Percentiles rank a stretch among this genome's conserved stretches.
These are phyloP conservation scores for Monilinia aucupariae DNA, from an alignment of 2,329 filamentous ascomycete species.

Conservation along the genomic window DNA sequence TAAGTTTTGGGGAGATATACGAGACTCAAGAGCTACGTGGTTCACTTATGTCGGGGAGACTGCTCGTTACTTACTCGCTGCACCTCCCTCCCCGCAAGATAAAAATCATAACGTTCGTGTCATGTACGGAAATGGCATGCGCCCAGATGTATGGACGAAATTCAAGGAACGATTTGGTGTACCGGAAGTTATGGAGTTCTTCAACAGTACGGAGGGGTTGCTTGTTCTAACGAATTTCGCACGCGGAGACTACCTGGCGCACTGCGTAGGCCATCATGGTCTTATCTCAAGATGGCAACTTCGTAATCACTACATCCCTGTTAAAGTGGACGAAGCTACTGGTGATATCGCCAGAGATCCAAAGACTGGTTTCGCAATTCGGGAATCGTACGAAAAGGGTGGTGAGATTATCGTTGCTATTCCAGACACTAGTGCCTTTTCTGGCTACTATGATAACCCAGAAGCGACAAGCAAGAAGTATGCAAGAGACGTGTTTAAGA, in stretches of 20 bases:
- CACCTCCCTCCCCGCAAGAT: constrained; percentile 58
- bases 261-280: constrained; percentile 67
- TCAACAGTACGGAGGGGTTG: constrained; percentile 70
- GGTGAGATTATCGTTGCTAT: constrained; percentile 70
- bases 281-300: constrained; percentile 49
- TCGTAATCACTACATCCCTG: constrained; percentile 56
- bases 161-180: constrained; percentile 62
- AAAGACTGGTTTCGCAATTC: constrained; percentile 60
- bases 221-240: constrained; percentile 56
- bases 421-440: constrained; percentile 51
- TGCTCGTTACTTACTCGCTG: constrained; percentile 65
- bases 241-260: constrained; percentile 55
- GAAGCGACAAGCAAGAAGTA: constrained; percentile 64
- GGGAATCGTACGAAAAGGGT: constrained; percentile 59
- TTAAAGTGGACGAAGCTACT: constrained; percentile 62
- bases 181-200: constrained; percentile 64
- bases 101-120: constrained; percentile 51
- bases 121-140: constrained; percentile 62
- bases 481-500: constrained; percentile 56
- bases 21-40: constrained; percentile 60
- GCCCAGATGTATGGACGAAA: constrained; percentile 61
- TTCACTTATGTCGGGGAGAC: constrained; percentile 78
- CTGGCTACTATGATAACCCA: constrained; percentile 64
- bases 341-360: constrained; percentile 62
- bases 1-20: constrained; percentile 67